phyloP scores from a whole-genome alignment of 331 rosid species.

The Malus hybrid region DNA sequence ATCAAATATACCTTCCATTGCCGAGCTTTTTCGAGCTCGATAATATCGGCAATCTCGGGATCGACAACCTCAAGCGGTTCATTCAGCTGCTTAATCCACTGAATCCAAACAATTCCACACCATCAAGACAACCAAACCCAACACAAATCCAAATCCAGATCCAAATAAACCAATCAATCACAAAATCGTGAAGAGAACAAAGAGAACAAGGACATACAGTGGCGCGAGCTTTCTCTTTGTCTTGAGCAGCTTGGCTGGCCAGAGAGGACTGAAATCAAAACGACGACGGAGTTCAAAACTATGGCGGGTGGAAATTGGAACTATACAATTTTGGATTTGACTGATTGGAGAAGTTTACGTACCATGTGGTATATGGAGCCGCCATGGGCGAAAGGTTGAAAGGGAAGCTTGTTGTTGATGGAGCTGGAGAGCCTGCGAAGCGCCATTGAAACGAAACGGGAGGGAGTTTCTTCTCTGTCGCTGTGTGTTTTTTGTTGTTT shows the following conservation, averaged over 20 bases:
- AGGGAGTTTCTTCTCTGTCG: neutral
- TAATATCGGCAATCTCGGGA: slow-evolving; percentile 67
- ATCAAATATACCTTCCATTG: slow-evolving; percentile 74
- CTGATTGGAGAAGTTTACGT: neutral
- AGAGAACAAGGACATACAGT: slow-evolving; percentile 33
- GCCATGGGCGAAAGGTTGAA: slow-evolving; percentile 25
- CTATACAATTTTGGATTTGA: neutral
- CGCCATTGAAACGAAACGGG: slow-evolving; percentile 73
- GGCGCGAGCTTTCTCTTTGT: slow-evolving; percentile 42
- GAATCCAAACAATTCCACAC: slow-evolving; percentile 3
- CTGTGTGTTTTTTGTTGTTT: neutral
- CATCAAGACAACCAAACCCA: neutral
- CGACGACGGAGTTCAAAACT: neutral
- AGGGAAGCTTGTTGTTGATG: slow-evolving; percentile 25
- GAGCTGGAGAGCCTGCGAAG: slow-evolving; percentile 57
- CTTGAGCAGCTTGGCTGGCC: slow-evolving; percentile 29
- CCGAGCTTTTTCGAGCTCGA: slow-evolving; percentile 83
- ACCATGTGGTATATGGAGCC: slow-evolving; percentile 51
- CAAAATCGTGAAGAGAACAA: neutral
- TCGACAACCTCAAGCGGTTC: slow-evolving; percentile 65
- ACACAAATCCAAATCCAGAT: slow-evolving; percentile 14
- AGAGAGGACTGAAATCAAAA: slow-evolving; percentile 54
- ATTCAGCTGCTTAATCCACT: slow-evolving; percentile 84
- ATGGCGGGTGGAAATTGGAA: too few species aligned
- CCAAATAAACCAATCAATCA: neutral